Evolutionary conservation across 371 early-diverging fungal species (phyloP).

Genomic region (Zancudomyces culisetae): DNA sequence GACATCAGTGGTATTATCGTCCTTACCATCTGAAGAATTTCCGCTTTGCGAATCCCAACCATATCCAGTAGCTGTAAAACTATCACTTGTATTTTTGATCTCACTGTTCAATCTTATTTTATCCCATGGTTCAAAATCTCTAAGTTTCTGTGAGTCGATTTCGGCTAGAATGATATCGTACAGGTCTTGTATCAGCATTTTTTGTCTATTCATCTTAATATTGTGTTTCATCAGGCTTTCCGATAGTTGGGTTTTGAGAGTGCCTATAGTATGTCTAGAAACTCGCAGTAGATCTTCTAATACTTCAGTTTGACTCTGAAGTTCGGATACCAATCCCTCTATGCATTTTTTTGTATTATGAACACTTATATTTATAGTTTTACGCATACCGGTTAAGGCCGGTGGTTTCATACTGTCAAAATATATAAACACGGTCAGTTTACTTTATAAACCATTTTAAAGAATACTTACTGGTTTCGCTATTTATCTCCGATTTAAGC

Average conservation of each 20-base stretch:
- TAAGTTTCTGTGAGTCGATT: neutral
- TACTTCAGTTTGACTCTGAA: neutral
- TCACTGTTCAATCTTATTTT: too few species aligned
- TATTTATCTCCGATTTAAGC: neutral
- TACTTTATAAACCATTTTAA: neutral
- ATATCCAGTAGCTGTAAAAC: too few species aligned
- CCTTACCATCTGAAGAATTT: too few species aligned
- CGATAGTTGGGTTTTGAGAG: neutral
- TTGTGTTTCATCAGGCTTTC: neutral
- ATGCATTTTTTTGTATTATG: too few species aligned
- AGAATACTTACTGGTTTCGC: neutral
- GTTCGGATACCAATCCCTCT: neutral
- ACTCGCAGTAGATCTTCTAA: slow-evolving; percentile 2
- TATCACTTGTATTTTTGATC: too few species aligned
- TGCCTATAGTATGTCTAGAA: slow-evolving; percentile 4
- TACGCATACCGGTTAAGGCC: too few species aligned
- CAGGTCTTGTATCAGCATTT: neutral
- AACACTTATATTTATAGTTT: too few species aligned
- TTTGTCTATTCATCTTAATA: neutral
- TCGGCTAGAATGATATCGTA: neutral
- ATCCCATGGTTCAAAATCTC: too few species aligned
- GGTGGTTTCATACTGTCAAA: too few species aligned
- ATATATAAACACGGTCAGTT: too few species aligned
- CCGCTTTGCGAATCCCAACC: too few species aligned
- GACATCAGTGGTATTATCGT: too few species aligned